Conservation (phyloP, 2,329 filamentous ascomycete genomes). For the Tolypocladium inflatum region DNA sequence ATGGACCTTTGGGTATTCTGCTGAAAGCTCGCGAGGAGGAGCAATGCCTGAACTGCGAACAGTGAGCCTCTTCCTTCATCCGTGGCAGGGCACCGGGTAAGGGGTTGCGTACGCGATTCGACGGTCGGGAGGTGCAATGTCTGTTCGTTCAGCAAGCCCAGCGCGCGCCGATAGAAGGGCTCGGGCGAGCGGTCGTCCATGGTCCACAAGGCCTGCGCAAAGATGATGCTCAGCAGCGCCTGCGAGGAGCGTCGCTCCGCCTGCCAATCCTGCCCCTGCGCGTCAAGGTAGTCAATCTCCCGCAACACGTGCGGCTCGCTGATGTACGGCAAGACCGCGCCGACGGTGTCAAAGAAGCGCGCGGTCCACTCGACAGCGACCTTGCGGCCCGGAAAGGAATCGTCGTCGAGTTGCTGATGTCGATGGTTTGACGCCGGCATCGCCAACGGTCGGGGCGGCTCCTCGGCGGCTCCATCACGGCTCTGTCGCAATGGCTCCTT, state of each 20-base stretch:
- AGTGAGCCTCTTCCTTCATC: background rate
- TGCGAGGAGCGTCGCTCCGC: slow-evolving; percentile 6
- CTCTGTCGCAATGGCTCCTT: slow-evolving; percentile 3
- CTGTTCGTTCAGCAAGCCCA: slow-evolving; percentile 14
- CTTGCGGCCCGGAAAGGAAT: slow-evolving; percentile 8
- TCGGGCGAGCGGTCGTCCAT: slow-evolving; percentile 11
- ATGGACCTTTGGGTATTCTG: slow-evolving; percentile 24
- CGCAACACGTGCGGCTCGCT: slow-evolving; percentile 10
- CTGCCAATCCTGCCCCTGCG: slow-evolving; percentile 1
- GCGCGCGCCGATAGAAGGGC: slow-evolving; percentile 15
- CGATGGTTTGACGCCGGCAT: background rate
- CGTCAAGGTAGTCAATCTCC: slow-evolving; percentile 9
- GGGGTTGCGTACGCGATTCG: slow-evolving; percentile 6
- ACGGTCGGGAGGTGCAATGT: slow-evolving; percentile 12
- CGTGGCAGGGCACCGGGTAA: background rate
- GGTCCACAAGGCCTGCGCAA: slow-evolving; percentile 16
- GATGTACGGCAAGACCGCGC: slow-evolving; percentile 15
- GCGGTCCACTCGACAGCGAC: slow-evolving; percentile 11
- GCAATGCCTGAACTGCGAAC: slow-evolving; percentile 17
- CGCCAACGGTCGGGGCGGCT: background rate
- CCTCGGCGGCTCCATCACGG: background rate
- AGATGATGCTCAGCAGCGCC: slow-evolving; percentile 16
- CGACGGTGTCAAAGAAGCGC: slow-evolving; percentile 18
- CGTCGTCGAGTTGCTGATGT: background rate
- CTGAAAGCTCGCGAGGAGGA: slow-evolving; percentile 21